phyloP scores from a whole-genome alignment of 2,329 filamentous ascomycete species.

The Paracamarosporium sp. region DNA sequence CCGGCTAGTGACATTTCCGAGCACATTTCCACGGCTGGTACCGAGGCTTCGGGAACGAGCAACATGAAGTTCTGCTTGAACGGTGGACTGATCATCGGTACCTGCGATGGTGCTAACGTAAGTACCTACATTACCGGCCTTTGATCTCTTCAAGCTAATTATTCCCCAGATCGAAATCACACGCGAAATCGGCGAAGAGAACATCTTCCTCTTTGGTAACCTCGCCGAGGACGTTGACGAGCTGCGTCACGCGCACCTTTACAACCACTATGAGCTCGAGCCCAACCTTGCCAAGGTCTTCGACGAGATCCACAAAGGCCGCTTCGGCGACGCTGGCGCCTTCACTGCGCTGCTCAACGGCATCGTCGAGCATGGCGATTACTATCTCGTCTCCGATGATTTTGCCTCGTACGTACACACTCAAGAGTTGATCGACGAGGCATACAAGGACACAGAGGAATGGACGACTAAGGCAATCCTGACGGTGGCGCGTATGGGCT shows the following conservation, averaged over 20 bases:
- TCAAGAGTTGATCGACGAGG: conserved; percentile 87
- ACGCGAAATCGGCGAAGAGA: conserved; percentile 92
- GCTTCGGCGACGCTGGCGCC: conserved; percentile 78
- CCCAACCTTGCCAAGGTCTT: conserved; percentile 81
- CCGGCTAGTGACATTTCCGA: conserved; percentile 96
- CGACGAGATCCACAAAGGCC: conserved; percentile 77
- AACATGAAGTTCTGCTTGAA: conserved; percentile 99
- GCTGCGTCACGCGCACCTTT: conserved; percentile 87
- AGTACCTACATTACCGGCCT: conserved; percentile 46
- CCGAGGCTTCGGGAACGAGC: conserved; percentile 85
- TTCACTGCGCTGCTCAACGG: conserved; percentile 86
- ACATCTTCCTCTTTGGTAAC: conserved; percentile 98
- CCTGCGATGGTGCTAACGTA: conserved; percentile 96
- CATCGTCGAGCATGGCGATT: conserved; percentile 92
- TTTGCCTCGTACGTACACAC: conserved; percentile 95
- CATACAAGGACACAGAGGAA: conserved; percentile 88
- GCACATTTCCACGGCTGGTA: conserved; percentile 97
- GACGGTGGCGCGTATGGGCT: conserved; percentile 92
- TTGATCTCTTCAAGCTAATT: conserved; percentile 3
- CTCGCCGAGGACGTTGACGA: conserved; percentile 96
- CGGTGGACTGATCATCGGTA: conserved; percentile 95
- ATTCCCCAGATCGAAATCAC: conserved; percentile 86
- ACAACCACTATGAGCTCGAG: conserved; percentile 80
- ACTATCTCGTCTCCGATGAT: conserved; percentile 97
- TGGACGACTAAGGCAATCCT: conserved; percentile 92